Evolutionary conservation across 441 rosid species (phyloP).

Genomic region (Euphorbia schlechtendalii): DNA sequence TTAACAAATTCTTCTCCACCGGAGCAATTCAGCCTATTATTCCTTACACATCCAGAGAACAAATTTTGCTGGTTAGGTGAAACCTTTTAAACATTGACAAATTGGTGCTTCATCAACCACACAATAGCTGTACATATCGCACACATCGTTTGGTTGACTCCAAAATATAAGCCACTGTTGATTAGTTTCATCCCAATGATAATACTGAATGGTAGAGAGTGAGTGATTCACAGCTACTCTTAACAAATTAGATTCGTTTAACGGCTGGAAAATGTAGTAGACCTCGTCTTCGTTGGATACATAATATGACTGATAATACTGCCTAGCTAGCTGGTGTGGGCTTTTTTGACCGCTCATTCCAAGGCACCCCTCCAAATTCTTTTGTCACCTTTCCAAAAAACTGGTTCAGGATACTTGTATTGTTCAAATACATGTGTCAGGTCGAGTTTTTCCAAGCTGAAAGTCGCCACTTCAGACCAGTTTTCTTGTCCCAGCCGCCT

Average conservation of each 20-base stretch:
- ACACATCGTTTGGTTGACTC: not conserved
- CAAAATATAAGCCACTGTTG: not conserved
- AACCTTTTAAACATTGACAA: slow-evolving; percentile 32
- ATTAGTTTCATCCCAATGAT: not conserved
- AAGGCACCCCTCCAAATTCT: slow-evolving; percentile 1
- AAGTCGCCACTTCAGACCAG: not conserved
- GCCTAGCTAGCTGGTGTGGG: not conserved
- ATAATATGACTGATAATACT: slow-evolving; percentile 28
- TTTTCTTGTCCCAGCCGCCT: slow-evolving; percentile 8
- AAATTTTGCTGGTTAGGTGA: slow-evolving; percentile 19
- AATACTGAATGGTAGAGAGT: not conserved
- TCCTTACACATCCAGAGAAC: slow-evolving; percentile 12
- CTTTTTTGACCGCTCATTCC: slow-evolving; percentile 24
- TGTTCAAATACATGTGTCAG: not conserved
- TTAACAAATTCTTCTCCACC: slow-evolving; percentile 21
- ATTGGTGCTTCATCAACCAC: too few relatives aligned
- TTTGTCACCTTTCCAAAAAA: not conserved
- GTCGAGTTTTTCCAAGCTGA: slow-evolving; percentile 15
- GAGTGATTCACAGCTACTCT: not conserved
- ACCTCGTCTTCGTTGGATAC: slow-evolving; percentile 33
- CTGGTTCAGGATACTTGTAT: too few relatives aligned
- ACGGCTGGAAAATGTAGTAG: slow-evolving; percentile 27
- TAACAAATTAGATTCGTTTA: slow-evolving; percentile 12
- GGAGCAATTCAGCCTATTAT: slow-evolving; percentile 7
- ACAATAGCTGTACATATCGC: not conserved